Base-by-base conservation (phyloP, 441 rosid species). In the Raphanus hybrid region DNA sequence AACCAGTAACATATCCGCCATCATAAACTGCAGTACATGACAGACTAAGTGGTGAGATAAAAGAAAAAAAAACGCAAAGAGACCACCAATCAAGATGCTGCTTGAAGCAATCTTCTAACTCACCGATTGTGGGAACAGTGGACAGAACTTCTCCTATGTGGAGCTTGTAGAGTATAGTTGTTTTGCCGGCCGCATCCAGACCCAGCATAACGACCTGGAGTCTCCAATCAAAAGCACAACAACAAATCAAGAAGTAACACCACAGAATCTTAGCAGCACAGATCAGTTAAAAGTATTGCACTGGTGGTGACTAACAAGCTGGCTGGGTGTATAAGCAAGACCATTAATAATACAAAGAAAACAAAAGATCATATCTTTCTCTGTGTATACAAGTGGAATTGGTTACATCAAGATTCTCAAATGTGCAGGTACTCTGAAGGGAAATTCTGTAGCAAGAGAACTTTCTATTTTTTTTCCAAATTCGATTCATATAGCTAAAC, bases 81-180 rank as follows among this genome's bases (percentile, higher is more conserved):
- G 23, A 2, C 27, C 29, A 4, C 26, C 26, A 64, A 67, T 64
- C 5, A 64, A 64, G 12, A 50, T 27, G 64, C 16, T 26, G 64
- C 20, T 66, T 10, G 29, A 78, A 14, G 71, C 15, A 74, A 43
- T 8, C 12, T 3, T 32, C 72, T 32, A 20, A n/a, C 69, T 65
- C 63, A 80, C 98, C 98, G 67, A 96, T 96, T 0, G 98, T 96
- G 52, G 98, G 99, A 73, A 96, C 99, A 59, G 99, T 93, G 6
- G 99, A 96, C 68, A 96, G 81, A 77, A 96, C 99, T 85, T 96
- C 98, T 69, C 99, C 99, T 64, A 93, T 93, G 82, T 93, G 99
- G 74, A 93, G 91, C 82, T 96, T 96, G 90, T 96, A 96, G 29
- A 96, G 92, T 78, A 93, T 89, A 32, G 98, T 96, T 12, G 99